Percentiles rank a stretch among this genome's conserved stretches.
Evolutionary conservation across 192 early-diverging fungal genomes (phyloP).

Genomic region (Rhizophlyctis rosea): DNA sequence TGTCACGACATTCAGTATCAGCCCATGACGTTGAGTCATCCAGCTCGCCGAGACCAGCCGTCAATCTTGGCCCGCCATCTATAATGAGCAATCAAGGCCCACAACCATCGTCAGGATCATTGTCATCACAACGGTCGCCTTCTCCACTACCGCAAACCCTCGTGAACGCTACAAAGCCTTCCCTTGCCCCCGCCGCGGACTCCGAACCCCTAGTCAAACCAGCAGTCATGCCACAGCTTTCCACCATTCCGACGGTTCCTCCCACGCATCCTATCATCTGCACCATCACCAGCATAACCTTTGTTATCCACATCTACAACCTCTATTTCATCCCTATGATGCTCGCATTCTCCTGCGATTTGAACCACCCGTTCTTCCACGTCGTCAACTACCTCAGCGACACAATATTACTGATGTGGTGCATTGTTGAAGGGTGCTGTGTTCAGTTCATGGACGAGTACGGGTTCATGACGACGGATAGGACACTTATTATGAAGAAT

Average conservation of each 20-base stretch:
- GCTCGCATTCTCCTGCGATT: slow-evolving; percentile 18
- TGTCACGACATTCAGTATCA: too few relatives aligned
- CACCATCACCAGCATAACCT: background rate
- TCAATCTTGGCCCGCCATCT: too few relatives aligned
- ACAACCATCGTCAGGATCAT: too few relatives aligned
- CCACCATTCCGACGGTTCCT: slow-evolving; percentile 7
- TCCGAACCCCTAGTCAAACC: too few relatives aligned
- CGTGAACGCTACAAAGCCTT: too few relatives aligned
- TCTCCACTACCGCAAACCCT: too few relatives aligned
- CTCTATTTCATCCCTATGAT: slow-evolving; percentile 9
- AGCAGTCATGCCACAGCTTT: too few relatives aligned
- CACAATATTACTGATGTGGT: background rate
- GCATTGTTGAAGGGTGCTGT: background rate
- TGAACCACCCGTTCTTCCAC: background rate
- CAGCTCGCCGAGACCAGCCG: too few relatives aligned
- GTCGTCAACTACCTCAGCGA: slow-evolving; percentile 10
- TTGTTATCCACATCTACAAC: slow-evolving; percentile 14
- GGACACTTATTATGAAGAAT: slow-evolving; percentile 2
- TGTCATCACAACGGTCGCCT: too few relatives aligned
- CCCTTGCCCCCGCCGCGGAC: too few relatives aligned
- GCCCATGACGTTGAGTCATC: too few relatives aligned
- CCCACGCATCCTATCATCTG: background rate
- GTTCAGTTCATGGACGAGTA: slow-evolving; percentile 8
- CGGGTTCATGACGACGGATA: slow-evolving; percentile 12
- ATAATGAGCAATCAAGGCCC: too few relatives aligned